Percentiles rank a stretch among this genome's conserved stretches.
Evolutionary conservation across 2,329 filamentous ascomycete species (phyloP).

Genomic region (Cladophialophora psammophila): DNA sequence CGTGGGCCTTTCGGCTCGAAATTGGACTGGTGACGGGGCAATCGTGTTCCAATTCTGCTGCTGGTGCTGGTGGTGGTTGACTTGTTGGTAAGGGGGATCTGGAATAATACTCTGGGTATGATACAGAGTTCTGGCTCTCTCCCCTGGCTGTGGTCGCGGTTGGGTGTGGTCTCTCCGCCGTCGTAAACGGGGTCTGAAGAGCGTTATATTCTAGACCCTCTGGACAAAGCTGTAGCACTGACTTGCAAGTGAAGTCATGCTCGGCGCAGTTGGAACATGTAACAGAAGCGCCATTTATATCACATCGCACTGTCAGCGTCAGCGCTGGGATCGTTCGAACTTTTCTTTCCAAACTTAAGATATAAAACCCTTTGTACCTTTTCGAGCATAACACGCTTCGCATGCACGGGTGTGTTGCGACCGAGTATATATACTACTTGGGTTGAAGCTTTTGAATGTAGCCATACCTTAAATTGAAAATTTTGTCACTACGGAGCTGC

Average conservation of each 20-base stretch:
- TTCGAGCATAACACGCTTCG: slow-evolving; percentile 24
- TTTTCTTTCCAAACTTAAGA: background rate
- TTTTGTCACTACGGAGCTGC: background rate
- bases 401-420: slow-evolving; percentile 20
- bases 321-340: background rate
- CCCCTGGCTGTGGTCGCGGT: slow-evolving; percentile 3
- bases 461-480: slow-evolving; percentile 3
- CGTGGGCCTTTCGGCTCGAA: background rate
- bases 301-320: slow-evolving; percentile 17
- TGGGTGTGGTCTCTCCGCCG: slow-evolving; percentile 4
- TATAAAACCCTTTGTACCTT: slow-evolving; percentile 4
- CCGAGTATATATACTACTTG: slow-evolving; percentile 7
- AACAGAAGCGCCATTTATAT: slow-evolving; percentile 4
- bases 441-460: slow-evolving; percentile 26
- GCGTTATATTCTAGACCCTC: slow-evolving; percentile 13
- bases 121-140: slow-evolving; percentile 6
- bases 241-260: slow-evolving; percentile 26
- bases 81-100: background rate
- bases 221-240: slow-evolving; percentile 7
- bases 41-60: background rate
- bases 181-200: slow-evolving; percentile 12
- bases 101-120: background rate
- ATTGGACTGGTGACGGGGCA: background rate
- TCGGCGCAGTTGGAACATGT: slow-evolving; percentile 21
- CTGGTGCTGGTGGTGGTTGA: background rate